Evolutionary conservation across 768 basidiomycete genomes (phyloP), one percentile per base, ranked within the genome.

Genomic region (Tricholoma furcatifolium): DNA sequence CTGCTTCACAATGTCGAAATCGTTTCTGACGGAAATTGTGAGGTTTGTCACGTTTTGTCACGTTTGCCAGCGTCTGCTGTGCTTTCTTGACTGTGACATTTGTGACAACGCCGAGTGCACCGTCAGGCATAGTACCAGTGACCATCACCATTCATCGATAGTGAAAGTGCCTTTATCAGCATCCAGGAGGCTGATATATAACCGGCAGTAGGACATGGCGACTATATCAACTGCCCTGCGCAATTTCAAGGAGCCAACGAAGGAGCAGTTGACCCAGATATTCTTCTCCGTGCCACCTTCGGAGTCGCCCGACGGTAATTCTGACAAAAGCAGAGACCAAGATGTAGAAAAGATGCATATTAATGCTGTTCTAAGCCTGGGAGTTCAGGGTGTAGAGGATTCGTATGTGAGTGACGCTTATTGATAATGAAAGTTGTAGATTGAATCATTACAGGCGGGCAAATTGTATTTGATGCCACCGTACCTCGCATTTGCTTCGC

Each of bases 211-310:
- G n/a, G 61, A 18, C 46, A 92, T 91, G 91, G 76, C 88, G 35
- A 88, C 84, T 47, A 93, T 93, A 65, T 90, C 88, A 43, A 89
- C 90, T 20, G 90, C 93, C 58, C 82, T 97, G 41, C 84, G 93
- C 50, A 82, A 90, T 65, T 93, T 94, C 80, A 91, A 90, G 75
- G 93, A 96, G 70, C 92, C 92, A 42, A 87, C 88, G 6, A 93
- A 85, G 70, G 93, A 96, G 50, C 87, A 96, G 68, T 72, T 87
- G 44, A 85, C 87, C 8, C 76, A 92, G 53, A 81, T 89, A 56
- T 94, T 88, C 82, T 96, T 95, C 75, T 90, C 93, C 18, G 74
- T 93, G 43, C 91, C 91, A 18, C 73, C 83, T 38, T 64, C 63
- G 15, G 65, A 64, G 48, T 61, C 64, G 21, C 47, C 58, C 41